A percentile compares a stretch with the other conserved stretches of the same genome.
phyloP scores from a whole-genome alignment of 2,329 filamentous ascomycete genomes.

The Exophiala dermatitidis region DNA sequence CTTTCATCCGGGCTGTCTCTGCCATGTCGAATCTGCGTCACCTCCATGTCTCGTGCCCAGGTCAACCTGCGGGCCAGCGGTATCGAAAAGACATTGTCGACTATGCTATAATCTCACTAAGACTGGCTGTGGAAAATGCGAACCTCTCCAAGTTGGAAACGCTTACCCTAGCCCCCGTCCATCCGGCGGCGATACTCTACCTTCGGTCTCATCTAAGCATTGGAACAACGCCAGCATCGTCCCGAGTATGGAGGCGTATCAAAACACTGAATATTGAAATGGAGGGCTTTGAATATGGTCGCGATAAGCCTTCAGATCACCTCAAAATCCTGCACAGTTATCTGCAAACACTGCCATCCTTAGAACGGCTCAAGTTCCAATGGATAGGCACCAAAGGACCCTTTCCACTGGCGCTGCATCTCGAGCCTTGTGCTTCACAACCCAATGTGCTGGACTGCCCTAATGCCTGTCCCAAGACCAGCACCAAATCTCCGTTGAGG shows the following conservation, averaged over 20 bases:
- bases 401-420: conserved; percentile 62
- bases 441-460: conserved; percentile 35
- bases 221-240: conserved; percentile 64
- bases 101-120: conserved; percentile 79
- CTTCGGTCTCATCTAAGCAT: conserved; percentile 67
- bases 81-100: conserved; percentile 74
- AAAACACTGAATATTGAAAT: conserved; percentile 64
- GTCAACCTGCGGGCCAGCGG: conserved; percentile 59
- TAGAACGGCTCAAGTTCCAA: conserved; percentile 67
- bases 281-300: conserved; percentile 60
- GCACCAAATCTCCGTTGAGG: conserved; percentile 40
- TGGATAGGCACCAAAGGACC: conserved; percentile 70
- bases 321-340: conserved; percentile 76
- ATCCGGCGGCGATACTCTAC: conserved; percentile 69
- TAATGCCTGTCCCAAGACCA: conserved; percentile 29
- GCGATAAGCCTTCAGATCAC: conserved; percentile 59
- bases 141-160: conserved; percentile 59
- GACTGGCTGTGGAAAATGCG: conserved; percentile 72
- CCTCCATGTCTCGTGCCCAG: conserved; percentile 68
- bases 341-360: conserved; percentile 58
- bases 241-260: conserved; percentile 70
- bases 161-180: conserved; percentile 65
- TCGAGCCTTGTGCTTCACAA: conserved; percentile 60
- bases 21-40: conserved; percentile 64
- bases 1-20: conserved; percentile 69